Percentiles rank a stretch among this genome's conserved stretches.
phyloP scores from a whole-genome alignment of 1,139 yeast genomes.

The Hyphopichia pseudoburtonii region DNA sequence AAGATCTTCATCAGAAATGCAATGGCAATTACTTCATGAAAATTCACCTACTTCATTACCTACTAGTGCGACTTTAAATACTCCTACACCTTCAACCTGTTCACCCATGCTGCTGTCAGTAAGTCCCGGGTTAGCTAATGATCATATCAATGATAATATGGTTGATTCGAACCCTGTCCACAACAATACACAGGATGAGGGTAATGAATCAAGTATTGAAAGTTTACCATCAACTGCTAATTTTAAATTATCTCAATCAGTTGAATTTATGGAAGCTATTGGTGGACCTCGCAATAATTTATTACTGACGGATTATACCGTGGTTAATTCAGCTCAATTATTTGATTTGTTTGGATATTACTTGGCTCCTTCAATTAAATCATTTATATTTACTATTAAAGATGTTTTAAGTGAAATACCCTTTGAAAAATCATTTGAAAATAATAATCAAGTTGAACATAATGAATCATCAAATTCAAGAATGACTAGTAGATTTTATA shows the following conservation, averaged over 20 bases:
- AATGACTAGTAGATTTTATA: background rate
- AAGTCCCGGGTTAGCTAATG: no score
- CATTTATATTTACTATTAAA: conserved; percentile 63
- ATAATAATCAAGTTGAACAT: conserved; percentile 15
- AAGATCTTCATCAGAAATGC: conserved; percentile 66
- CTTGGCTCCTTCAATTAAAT: conserved; percentile 72
- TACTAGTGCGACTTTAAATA: no score
- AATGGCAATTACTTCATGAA: conserved; percentile 50
- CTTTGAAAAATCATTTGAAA: conserved; percentile 34
- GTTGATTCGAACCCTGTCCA: no score
- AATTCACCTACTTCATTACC: no score
- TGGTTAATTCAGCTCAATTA: conserved; percentile 47
- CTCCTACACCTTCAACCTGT: background rate
- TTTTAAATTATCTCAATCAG: conserved; percentile 22
- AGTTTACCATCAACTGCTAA: conserved; percentile 19
- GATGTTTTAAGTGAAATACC: conserved; percentile 63
- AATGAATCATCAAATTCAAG: background rate
- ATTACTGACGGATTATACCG: conserved; percentile 20
- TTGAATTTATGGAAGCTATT: conserved; percentile 24
- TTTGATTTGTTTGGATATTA: conserved; percentile 66
- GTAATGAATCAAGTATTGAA: conserved; percentile 18
- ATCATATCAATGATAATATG: no score
- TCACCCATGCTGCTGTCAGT: no score
- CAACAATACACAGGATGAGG: conserved; percentile 8
- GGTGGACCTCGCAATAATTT: conserved; percentile 14